Percentiles rank a stretch among this genome's conserved stretches.
Conservation (phyloP, 129 eudicot genomes). For the Kitagawia praeruptora region DNA sequence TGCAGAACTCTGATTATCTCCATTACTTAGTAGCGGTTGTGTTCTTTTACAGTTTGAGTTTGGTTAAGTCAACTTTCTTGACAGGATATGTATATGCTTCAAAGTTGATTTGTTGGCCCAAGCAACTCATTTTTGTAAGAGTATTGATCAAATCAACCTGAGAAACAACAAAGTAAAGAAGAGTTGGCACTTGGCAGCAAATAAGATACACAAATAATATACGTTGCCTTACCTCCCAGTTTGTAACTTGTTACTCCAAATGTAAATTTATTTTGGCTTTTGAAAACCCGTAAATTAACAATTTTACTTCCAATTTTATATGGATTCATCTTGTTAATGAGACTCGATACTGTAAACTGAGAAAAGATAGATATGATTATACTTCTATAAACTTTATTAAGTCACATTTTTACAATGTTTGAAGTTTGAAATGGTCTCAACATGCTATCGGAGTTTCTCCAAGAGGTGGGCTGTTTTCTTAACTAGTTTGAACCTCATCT, state of each 20-base stretch:
- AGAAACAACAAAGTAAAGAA: conserved; percentile 3
- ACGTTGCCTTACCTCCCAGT: too few species aligned
- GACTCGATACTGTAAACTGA: background rate
- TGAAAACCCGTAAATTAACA: too few species aligned
- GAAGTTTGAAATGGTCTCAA: background rate
- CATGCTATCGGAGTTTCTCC: background rate
- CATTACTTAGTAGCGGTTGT: background rate
- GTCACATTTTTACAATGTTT: too few species aligned
- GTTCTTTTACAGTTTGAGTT: conserved; percentile 43
- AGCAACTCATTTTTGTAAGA: conserved; percentile 66
- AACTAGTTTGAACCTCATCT: background rate
- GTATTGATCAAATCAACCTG: conserved; percentile 93
- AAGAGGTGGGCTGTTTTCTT: background rate
- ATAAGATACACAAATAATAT: too few species aligned
- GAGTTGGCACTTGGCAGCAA: background rate
- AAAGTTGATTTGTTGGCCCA: conserved; percentile 87
- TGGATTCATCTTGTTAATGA: too few species aligned
- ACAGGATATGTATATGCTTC: conserved; percentile 78
- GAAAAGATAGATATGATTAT: background rate
- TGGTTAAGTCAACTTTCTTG: conserved; percentile 44
- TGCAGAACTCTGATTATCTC: background rate
- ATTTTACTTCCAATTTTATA: too few species aligned
- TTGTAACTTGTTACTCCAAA: too few species aligned
- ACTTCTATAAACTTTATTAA: too few species aligned
- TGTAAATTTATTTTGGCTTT: too few species aligned